These are phyloP conservation scores for Suhomyces bolitotheri DNA, from an alignment of 1,139 yeast genomes.

Conservation along the genomic window DNA sequence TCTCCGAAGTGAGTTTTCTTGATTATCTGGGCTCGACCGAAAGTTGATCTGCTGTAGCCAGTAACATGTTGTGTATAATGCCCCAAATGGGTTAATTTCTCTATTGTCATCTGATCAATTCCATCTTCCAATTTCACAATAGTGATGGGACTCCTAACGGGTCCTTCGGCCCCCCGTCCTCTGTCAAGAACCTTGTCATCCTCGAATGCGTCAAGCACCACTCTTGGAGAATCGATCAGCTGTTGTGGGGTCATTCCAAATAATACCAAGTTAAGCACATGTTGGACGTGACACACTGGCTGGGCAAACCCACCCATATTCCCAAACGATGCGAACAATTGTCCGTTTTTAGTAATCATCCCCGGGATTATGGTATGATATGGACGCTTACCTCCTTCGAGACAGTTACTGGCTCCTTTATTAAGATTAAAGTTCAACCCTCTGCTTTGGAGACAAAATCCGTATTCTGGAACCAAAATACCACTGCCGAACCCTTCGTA, in stretches of 20 bases:
- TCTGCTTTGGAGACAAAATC: constrained; percentile 74
- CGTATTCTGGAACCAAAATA: constrained; percentile 64
- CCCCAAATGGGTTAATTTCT: constrained; percentile 52
- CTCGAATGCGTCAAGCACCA: constrained; percentile 58
- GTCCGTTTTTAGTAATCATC: constrained; percentile 54
- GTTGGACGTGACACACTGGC: constrained; percentile 85
- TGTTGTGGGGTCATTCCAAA: constrained; percentile 73
- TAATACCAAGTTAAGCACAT: constrained; percentile 61
- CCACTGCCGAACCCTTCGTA: constrained; percentile 74
- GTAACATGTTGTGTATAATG: constrained; percentile 52
- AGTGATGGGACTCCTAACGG: constrained; percentile 60
- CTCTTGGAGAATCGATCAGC: constrained; percentile 74
- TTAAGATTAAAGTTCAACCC: constrained; percentile 73
- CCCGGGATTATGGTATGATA: constrained; percentile 88
- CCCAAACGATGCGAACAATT: constrained; percentile 69
- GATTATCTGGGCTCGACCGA: constrained; percentile 79
- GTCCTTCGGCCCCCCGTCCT: constrained; percentile 68
- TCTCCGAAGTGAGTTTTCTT: constrained; percentile 36
- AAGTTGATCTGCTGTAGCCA: constrained; percentile 48
- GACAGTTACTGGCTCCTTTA: constrained; percentile 56
- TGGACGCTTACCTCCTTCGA: constrained; percentile 73
- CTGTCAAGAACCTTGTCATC: constrained; percentile 44
- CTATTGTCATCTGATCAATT: constrained; percentile 42
- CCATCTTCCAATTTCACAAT: constrained; percentile 70
- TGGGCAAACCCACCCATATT: constrained; percentile 91